These are phyloP conservation scores for Sporodiniella umbellata DNA, from an alignment of 371 early-diverging fungal genomes.

Conservation along the genomic window DNA sequence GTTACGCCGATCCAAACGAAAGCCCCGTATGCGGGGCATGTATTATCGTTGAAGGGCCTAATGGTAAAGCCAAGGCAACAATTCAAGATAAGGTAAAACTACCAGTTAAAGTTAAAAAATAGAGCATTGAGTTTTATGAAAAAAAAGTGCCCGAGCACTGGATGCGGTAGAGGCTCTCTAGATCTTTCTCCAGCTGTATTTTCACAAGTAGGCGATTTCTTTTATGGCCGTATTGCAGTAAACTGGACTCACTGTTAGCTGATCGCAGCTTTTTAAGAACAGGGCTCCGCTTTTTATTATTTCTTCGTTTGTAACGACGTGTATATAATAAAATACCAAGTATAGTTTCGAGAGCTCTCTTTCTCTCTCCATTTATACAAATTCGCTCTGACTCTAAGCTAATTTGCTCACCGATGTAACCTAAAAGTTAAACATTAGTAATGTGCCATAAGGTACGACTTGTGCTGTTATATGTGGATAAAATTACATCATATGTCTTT, in stretches of 20 bases:
- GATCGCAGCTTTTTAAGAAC: too few species aligned
- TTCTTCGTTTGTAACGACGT: too few species aligned
- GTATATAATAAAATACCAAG: too few species aligned
- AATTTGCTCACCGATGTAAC: too few species aligned
- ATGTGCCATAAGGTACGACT: too few species aligned
- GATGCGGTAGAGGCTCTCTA: conserved; percentile 37
- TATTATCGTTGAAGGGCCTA: conserved; percentile 34
- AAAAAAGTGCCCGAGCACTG: conserved; percentile 34
- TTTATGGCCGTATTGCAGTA: conserved; percentile 36
- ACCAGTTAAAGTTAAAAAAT: neutral
- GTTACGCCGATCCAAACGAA: conserved; percentile 35
- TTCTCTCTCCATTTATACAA: too few species aligned
- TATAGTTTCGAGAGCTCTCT: too few species aligned
- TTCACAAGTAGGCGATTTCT: conserved; percentile 27
- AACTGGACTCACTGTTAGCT: conserved; percentile 39
- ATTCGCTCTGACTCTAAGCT: too few species aligned
- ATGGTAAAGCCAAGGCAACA: conserved; percentile 35
- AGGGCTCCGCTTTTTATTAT: too few species aligned
- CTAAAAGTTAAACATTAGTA: too few species aligned
- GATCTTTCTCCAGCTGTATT: conserved; percentile 47
- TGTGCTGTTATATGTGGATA: too few species aligned
- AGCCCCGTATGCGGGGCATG: conserved; percentile 46
- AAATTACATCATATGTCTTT: too few species aligned
- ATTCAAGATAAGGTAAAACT: conserved; percentile 43
- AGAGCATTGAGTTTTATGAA: neutral